Conservation (phyloP, 306 rosid species). For the Fragaria ananassa region DNA sequence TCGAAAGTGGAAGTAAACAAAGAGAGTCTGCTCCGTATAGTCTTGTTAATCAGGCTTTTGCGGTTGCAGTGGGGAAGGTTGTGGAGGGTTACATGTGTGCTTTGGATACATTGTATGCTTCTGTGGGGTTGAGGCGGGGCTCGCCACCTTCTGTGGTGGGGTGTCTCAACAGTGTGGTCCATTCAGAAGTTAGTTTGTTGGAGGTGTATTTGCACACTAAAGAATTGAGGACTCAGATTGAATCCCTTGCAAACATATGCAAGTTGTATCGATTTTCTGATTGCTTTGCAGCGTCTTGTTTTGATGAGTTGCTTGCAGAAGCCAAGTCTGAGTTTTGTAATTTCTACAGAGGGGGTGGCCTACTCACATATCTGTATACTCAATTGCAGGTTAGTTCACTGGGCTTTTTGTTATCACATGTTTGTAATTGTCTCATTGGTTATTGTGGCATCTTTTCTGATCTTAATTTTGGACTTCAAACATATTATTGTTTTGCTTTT, state of each 20-base stretch:
- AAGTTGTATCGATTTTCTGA: slow-evolving; percentile 43
- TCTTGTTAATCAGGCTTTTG: slow-evolving; percentile 89
- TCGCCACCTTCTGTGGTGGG: slow-evolving; percentile 39
- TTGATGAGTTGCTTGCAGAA: slow-evolving; percentile 45
- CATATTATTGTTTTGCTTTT: background rate
- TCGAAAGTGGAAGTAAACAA: slow-evolving; percentile 22
- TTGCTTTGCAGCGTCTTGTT: slow-evolving; percentile 46
- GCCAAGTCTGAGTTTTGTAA: slow-evolving; percentile 45
- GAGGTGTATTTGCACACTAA: slow-evolving; percentile 80
- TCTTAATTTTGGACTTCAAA: background rate
- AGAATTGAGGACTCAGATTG: slow-evolving; percentile 58
- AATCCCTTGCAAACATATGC: slow-evolving; percentile 73
- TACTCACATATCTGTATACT: slow-evolving; percentile 69
- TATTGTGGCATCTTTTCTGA: background rate
- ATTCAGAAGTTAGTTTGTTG: slow-evolving; percentile 70
- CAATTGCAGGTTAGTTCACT: slow-evolving; percentile 64
- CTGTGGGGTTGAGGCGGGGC: slow-evolving; percentile 49
- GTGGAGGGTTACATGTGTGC: slow-evolving; percentile 70
- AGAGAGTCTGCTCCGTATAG: slow-evolving; percentile 36
- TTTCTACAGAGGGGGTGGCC: slow-evolving; percentile 71
- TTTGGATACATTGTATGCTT: slow-evolving; percentile 62
- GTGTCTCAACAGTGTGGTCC: slow-evolving; percentile 65
- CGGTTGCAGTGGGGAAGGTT: slow-evolving; percentile 79
- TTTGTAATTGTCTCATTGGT: background rate
- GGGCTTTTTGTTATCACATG: background rate